phyloP scores from a whole-genome alignment of 2,329 filamentous ascomycete species.

The Claviceps sp. region DNA sequence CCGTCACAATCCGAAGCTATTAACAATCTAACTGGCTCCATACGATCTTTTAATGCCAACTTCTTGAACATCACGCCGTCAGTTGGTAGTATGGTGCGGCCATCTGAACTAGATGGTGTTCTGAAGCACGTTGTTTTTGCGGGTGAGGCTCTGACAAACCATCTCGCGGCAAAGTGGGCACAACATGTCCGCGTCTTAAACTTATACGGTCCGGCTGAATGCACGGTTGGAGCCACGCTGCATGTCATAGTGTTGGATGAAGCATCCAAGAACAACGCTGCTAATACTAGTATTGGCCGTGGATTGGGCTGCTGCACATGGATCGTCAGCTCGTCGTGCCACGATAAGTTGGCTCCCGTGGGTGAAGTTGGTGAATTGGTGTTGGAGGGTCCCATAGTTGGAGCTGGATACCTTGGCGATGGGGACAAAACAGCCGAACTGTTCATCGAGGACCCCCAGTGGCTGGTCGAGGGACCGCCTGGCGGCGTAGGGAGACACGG shows the following conservation, averaged over 20 bases:
- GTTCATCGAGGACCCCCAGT: slow-evolving; percentile 14
- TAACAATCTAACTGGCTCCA: slow-evolving; percentile 5
- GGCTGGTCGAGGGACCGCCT: slow-evolving; percentile 6
- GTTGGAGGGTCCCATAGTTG: slow-evolving; percentile 32
- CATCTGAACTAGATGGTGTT: not conserved
- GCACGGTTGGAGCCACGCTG: slow-evolving; percentile 2
- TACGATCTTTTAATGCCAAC: slow-evolving; percentile 7
- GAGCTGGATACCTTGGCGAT: slow-evolving; percentile 33
- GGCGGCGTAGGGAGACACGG: slow-evolving; percentile 5
- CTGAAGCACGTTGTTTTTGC: slow-evolving; percentile 10
- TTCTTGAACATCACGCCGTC: slow-evolving; percentile 10
- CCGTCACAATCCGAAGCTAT: slow-evolving; percentile 9
- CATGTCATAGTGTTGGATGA: not conserved
- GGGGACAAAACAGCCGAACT: slow-evolving; percentile 16
- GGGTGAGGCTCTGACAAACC: slow-evolving; percentile 7
- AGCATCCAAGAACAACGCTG: not conserved
- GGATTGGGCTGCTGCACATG: slow-evolving; percentile 9
- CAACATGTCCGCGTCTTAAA: slow-evolving; percentile 9
- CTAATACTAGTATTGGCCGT: not conserved
- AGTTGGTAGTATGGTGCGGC: slow-evolving; percentile 8
- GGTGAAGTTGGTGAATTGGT: slow-evolving; percentile 21
- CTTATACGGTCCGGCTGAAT: slow-evolving; percentile 13
- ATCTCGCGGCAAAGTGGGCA: slow-evolving; percentile 3
- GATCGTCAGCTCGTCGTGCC: slow-evolving; percentile 13
- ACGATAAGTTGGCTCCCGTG: slow-evolving; percentile 6